phyloP scores from a whole-genome alignment of 2,329 filamentous ascomycete species.

The Cyphellophora attinorum region DNA sequence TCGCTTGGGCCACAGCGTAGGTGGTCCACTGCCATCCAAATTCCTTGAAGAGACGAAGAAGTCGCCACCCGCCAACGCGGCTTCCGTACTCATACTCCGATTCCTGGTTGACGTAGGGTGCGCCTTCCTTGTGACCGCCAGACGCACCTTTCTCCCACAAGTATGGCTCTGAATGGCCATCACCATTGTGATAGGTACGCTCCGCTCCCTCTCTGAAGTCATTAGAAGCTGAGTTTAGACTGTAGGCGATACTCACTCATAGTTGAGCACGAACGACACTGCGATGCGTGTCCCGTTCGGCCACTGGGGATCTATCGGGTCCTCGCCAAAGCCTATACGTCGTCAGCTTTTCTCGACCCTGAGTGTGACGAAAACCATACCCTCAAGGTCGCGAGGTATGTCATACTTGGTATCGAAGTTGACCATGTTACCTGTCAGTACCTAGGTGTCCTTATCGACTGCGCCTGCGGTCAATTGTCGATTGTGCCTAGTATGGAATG shows the following conservation, averaged over 20 bases:
- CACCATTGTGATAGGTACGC: constrained; percentile 6
- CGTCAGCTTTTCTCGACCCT: not conserved
- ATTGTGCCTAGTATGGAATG: no score
- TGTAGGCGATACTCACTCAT: constrained; percentile 20
- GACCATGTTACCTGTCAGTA: not conserved
- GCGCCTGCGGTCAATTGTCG: no score
- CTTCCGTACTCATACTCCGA: constrained; percentile 44
- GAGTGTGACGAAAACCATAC: not conserved
- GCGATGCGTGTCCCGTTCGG: constrained; percentile 32
- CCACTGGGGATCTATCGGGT: constrained; percentile 7
- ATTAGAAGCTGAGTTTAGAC: not conserved
- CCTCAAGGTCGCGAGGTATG: constrained; percentile 6
- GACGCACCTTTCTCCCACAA: constrained; percentile 5
- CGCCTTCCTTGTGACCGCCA: not conserved
- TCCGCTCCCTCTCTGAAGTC: constrained; percentile 6
- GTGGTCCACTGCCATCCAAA: not conserved
- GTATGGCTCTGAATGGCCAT: constrained; percentile 5
- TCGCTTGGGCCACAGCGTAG: not conserved
- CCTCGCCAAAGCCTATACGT: constrained; percentile 5
- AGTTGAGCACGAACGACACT: constrained; percentile 38
- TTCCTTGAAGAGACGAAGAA: constrained; percentile 40
- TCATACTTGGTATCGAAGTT: constrained; percentile 6
- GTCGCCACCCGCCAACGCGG: constrained; percentile 40
- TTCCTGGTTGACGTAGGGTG: constrained; percentile 17
- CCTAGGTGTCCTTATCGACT: no score